Evolutionary conservation across 768 basidiomycete genomes (phyloP).

Genomic region (Serendipita sp.): DNA sequence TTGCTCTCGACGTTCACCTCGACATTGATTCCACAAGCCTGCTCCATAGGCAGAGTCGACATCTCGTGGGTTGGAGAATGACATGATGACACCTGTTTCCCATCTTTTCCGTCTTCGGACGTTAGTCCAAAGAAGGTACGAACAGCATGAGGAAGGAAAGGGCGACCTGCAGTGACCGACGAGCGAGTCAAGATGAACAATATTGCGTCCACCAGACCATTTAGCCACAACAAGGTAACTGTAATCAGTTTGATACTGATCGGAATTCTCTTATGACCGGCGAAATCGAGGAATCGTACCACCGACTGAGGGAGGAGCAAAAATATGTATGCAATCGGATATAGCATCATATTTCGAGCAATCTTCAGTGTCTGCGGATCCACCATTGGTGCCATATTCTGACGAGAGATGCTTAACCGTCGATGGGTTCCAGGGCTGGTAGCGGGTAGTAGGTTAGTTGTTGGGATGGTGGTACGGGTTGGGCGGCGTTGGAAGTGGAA

Average conservation of each 20-base stretch:
- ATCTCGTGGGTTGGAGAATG: neutral
- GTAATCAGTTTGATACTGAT: neutral
- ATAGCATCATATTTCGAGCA: neutral
- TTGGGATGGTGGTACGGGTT: neutral
- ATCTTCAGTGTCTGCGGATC: neutral
- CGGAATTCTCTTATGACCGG: neutral
- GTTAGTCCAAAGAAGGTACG: neutral
- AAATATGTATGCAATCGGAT: neutral
- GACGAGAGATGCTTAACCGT: too few relatives aligned
- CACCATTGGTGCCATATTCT: neutral
- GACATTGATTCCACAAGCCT: neutral
- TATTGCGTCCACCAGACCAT: neutral
- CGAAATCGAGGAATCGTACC: neutral
- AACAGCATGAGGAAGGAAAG: conserved; percentile 14
- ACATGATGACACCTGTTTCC: neutral
- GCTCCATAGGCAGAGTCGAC: neutral
- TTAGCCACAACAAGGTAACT: neutral
- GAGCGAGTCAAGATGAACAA: conserved; percentile 17
- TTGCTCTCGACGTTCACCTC: neutral
- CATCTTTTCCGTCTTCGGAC: neutral
- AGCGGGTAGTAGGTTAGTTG: too few relatives aligned
- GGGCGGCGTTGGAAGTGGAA: neutral
- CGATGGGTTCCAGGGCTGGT: too few relatives aligned
- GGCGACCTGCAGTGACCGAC: conserved; percentile 16
- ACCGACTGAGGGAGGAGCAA: neutral